phyloP scores from a whole-genome alignment of 2,329 filamentous ascomycete species.

The Fusarium aywerte region DNA sequence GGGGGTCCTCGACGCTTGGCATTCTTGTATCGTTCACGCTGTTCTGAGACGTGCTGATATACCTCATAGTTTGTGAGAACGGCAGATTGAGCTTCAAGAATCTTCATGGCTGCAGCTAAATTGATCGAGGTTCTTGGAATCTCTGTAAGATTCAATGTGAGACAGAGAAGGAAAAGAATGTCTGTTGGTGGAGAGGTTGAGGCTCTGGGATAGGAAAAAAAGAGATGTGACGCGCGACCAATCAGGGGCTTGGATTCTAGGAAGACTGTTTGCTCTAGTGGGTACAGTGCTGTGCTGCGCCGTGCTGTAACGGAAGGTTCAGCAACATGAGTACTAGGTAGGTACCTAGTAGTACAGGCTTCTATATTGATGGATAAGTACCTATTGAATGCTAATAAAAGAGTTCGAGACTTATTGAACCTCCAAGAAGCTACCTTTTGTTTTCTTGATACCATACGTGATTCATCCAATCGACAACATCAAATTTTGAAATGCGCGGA shows the following conservation, averaged over 20 bases:
- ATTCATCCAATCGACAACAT: too few species aligned
- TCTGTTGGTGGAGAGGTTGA: conserved; percentile 30
- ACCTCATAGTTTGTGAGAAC: conserved; percentile 80
- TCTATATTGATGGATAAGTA: too few species aligned
- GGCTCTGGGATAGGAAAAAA: conserved; percentile 14
- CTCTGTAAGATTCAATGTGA: neutral
- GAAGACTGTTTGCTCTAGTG: neutral
- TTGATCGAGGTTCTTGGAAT: neutral
- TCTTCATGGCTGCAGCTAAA: conserved; percentile 65
- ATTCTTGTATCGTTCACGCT: conserved; percentile 63
- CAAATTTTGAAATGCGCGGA: too few species aligned
- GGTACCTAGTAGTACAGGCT: too few species aligned
- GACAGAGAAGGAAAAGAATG: conserved; percentile 5
- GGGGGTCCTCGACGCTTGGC: conserved; percentile 63
- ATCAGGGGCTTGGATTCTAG: conserved; percentile 2
- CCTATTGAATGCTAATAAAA: too few species aligned
- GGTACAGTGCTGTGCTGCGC: neutral
- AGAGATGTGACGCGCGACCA: conserved; percentile 1
- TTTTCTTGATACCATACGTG: too few species aligned
- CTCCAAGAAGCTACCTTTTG: too few species aligned
- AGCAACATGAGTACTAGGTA: too few species aligned
- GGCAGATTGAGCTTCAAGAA: conserved; percentile 76
- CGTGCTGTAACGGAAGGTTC: too few species aligned
- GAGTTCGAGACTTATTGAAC: too few species aligned
- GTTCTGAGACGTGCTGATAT: conserved; percentile 70